These are phyloP conservation scores for Fragaria vesca DNA, from an alignment of 306 rosid species.

Conservation along the genomic window DNA sequence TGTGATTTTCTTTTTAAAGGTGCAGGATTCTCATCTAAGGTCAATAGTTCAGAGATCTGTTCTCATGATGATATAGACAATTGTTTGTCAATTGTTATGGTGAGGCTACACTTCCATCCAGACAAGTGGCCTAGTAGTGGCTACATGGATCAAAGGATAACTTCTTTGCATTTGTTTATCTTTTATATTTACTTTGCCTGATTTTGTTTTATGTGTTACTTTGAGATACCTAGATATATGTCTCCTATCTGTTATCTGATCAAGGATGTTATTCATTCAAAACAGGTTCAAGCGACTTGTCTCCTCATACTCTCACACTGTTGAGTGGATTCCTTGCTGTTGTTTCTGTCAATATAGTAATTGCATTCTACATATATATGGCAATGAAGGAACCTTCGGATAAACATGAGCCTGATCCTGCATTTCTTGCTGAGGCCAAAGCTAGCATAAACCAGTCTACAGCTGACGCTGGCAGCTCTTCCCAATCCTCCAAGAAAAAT, in stretches of 20 bases:
- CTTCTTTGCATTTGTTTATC: no score
- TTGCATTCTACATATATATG: constrained; percentile 71
- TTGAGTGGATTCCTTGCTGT: constrained; percentile 91
- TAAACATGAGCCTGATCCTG: constrained; percentile 76
- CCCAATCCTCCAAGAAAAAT: constrained; percentile 55
- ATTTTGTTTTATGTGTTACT: neutral
- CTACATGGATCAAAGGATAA: no score
- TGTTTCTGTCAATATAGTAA: constrained; percentile 76
- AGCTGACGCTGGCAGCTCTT: constrained; percentile 39
- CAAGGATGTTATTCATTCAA: constrained; percentile 3
- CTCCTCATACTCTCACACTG: constrained; percentile 72
- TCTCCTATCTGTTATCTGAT: constrained; percentile 1
- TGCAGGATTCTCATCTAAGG: neutral
- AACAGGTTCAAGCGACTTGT: constrained; percentile 57
- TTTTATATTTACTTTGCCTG: no score
- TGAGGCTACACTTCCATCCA: no score
- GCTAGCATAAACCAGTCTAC: constrained; percentile 59
- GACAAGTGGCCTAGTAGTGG: no score
- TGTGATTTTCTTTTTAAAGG: neutral
- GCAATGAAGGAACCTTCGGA: constrained; percentile 84
- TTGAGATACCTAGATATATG: constrained; percentile 5
- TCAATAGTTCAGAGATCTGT: no score
- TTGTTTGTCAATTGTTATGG: no score
- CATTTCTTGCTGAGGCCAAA: constrained; percentile 76
- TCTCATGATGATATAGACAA: neutral